Percentiles rank a stretch among this genome's conserved stretches.
phyloP scores from a whole-genome alignment of 1,284 basidiomycete species.

The Pholiota adiposa region DNA sequence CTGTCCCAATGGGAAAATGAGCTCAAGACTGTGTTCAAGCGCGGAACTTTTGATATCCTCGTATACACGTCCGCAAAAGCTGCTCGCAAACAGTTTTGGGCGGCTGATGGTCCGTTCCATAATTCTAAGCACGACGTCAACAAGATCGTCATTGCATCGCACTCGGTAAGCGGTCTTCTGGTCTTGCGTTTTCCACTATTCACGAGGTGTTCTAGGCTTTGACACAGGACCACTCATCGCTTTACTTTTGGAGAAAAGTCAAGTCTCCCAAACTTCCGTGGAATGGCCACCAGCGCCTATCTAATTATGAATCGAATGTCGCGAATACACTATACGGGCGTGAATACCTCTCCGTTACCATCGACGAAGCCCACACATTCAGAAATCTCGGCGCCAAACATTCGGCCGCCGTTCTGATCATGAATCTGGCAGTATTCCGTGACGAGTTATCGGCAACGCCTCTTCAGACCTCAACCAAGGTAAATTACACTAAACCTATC shows the following conservation, averaged over 20 bases:
- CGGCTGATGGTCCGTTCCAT: slow-evolving; percentile 18
- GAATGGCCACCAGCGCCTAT: not conserved
- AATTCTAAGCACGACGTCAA: slow-evolving; percentile 24
- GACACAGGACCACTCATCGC: slow-evolving; percentile 16
- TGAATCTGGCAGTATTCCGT: slow-evolving; percentile 18
- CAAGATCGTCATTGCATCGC: slow-evolving; percentile 30
- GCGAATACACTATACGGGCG: slow-evolving; percentile 24
- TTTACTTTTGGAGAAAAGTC: not conserved
- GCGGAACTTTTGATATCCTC: slow-evolving; percentile 12
- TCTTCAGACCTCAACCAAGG: slow-evolving; percentile 34
- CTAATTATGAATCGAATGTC: not conserved
- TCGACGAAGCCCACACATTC: slow-evolving; percentile 36
- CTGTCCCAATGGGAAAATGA: slow-evolving; percentile 30
- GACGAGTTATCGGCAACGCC: slow-evolving; percentile 37
- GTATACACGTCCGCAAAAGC: slow-evolving; percentile 30
- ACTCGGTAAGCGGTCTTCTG: slow-evolving; percentile 26
- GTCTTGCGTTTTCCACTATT: not conserved
- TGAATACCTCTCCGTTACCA: slow-evolving; percentile 22
- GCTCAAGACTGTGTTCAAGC: slow-evolving; percentile 22
- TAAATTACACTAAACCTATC: slow-evolving; percentile 9
- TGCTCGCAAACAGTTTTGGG: slow-evolving; percentile 27
- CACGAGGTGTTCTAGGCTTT: slow-evolving; percentile 18
- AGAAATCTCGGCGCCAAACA: slow-evolving; percentile 30
- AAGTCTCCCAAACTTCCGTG: not conserved
- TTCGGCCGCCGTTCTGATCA: slow-evolving; percentile 21